A percentile compares a stretch with the other conserved stretches of the same genome.
Evolutionary conservation across 2,329 filamentous ascomycete genomes (phyloP).

Genomic region (Elsinoe batatas): DNA sequence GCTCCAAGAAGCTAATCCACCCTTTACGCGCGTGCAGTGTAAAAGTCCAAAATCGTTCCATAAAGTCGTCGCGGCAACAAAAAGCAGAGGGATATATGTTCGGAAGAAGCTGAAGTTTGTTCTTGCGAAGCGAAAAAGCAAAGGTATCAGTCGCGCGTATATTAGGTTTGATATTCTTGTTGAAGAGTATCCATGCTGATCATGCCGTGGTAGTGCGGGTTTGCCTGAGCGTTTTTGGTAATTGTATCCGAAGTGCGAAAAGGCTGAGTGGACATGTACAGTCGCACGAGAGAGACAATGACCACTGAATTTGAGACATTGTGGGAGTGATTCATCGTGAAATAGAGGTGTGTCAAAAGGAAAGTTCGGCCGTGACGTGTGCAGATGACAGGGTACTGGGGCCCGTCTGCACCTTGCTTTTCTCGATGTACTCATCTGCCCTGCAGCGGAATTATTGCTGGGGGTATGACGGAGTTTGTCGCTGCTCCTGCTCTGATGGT

Average conservation of each 20-base stretch:
- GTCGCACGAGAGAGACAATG: not conserved
- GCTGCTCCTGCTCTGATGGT: constrained; percentile 15
- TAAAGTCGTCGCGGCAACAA: constrained; percentile 4
- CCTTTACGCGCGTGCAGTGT: not conserved
- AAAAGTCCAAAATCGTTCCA: not conserved
- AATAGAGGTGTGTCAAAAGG: not conserved
- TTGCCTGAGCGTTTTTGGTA: too few relatives aligned
- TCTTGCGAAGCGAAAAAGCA: not conserved
- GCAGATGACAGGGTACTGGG: not conserved
- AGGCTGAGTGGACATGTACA: not conserved
- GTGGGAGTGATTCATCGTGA: not conserved
- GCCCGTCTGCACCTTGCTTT: constrained; percentile 4
- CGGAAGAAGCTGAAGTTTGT: not conserved
- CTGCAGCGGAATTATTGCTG: constrained; percentile 11
- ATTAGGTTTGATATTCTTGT: constrained; percentile 1
- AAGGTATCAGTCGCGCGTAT: not conserved
- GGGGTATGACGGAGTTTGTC: constrained; percentile 17
- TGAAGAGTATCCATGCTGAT: not conserved
- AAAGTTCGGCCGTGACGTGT: constrained; percentile 4
- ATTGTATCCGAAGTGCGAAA: too few relatives aligned
- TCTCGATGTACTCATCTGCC: not conserved
- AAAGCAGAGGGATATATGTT: constrained; percentile 8
- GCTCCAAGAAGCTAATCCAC: not conserved
- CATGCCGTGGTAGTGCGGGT: too few relatives aligned
- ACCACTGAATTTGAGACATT: not conserved